Base-by-base conservation (phyloP, 805 yeast genomes). In the Kregervanrija fluxuum region DNA sequence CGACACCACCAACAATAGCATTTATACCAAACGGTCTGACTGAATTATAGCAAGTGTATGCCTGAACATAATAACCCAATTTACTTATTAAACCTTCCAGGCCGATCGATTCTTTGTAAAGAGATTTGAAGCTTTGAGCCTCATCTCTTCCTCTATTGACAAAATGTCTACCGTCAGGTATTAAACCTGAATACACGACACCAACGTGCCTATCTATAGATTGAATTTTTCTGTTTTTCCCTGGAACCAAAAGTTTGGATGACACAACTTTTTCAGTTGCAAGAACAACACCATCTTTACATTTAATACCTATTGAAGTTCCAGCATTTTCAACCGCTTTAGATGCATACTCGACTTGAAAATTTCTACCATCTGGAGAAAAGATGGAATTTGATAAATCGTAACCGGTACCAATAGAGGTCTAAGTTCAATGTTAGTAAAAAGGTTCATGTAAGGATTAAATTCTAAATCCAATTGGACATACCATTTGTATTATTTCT, bases 321-420 rank as follows among this genome's bases (percentile, higher is more conserved):
- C 96, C 95, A 41, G 96, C 96, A 59, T 89, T 90, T 66, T 93
- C 99, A 3, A 91, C 98, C 2, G 99, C 99, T 62, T 93, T 93
- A 57, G 85, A 75, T 31, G 99, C 99, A 59, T 93, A 93, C 66
- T 93, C 99, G 14, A 93, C 99, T 67, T 93, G 99, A 71, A 93
- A 93, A 65, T 86, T 87, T 70, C 95, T 77, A 35, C 95, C 95
- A 63, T 88, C 96, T 46, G 91, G 91, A 45, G 88, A 80, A 70
- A 93, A 93, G 50, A 91, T 96, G 69, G 95, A 83, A 71, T 93
- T 93, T 32, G 97, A 88, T 61, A 93, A 81, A 74, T 93, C 99
- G 79, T 93, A 93, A 14, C 99, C 99, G 30, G 99, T 93, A 56
- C 99, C 99, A 56, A 93, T 90, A 39, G 99, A 93, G 35, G 98